Evolutionary conservation across 192 early-diverging fungal species (phyloP), one percentile per base, ranked within the genome.

Genomic region (Dimargaris verticillata): DNA sequence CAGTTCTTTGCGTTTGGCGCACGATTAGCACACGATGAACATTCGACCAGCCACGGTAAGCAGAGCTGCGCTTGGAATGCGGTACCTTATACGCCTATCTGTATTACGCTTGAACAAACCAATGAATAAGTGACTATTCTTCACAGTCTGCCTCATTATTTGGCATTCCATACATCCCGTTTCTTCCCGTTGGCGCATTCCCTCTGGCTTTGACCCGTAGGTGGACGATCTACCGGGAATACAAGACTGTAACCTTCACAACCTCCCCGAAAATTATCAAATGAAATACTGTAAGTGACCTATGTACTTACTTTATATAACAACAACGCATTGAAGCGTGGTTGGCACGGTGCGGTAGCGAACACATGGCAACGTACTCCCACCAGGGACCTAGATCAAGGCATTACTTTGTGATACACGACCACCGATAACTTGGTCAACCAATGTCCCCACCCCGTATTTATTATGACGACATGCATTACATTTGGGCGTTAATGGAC

Each of bases 201-300:
- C 11, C 49, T 26, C 11, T 25, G 0, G 49, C 22, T 25, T 25
- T 18, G 11, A 10, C 9, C 3, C 20, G 11, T 69, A 89, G 84
- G 70, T 83, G 55, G 85, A 91, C 41, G 91, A 94, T 68, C 77
- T 94, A 74, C 78, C 92, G 20, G 80, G 80, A 20, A 94, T 99
- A 84, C 96, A 99, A 74, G 83, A 89, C 64, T 97, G 93, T 82
- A 99, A 99, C 73, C 76, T 99, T 60, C 78, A 81, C 60, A 97
- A 99, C 72, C 78, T 99, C 44, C 96, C 96, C 11, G 96, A 99
- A 75, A 99, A 99, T 83, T 99, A 99, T 72, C 88, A 91, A 68
- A 93, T 99, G 88, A 99, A 99, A 73, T 99, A 99, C 77, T 97
- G 85, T 78, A 81, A 80, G 72, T 67, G 45, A 24, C 14, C 62